Evolutionary conservation across 2,329 filamentous ascomycete genomes (phyloP), one percentile per base, ranked within the genome.

Genomic region (Pochonia chlamydosporia): DNA sequence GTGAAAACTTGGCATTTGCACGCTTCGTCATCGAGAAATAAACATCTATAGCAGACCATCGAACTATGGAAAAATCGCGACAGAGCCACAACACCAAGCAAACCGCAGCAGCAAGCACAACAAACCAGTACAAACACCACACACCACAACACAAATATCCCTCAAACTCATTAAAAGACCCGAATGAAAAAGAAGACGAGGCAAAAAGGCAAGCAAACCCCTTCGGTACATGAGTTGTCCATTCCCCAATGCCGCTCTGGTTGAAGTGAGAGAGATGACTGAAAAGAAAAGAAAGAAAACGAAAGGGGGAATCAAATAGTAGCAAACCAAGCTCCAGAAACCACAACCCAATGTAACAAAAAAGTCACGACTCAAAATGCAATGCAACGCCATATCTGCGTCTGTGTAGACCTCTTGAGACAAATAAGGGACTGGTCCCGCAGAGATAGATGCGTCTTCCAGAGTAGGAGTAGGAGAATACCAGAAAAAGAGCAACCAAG

Each of bases 241-340:
- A 30, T 28, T n/a, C 35, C 18, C 24, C 28, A 28, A 39, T 45
- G n/a, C 43, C 43, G 25, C 11, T 14, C 10, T n/a, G 20, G 23
- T 26, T 16, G 39, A 26, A 41, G n/a, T 10, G 25, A 35, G 26
- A 33, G 26, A 18, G 14, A 21, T 25, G 10, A 11, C 11, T 4
- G 11, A 24, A 10, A 10, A 45, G n/a, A n/a, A n/a, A n/a, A n/a
- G n/a, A n/a, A n/a, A n/a, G 16, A 40, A 41, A 45, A 41, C 31
- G 11, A 48, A 46, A 33, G 39, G 50, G 44, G 47, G 41, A 47
- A 49, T 45, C 49, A 49, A 43, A 44, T 41, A 20, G 21, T 39
- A 30, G 28, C 16, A 35, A 46, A 20, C 4, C 23, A 47, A 47
- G 3, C 6, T 18, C 23, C 18, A 16, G 16, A 39, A 23, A 36